Evolutionary conservation across 352 stramenopile species (phyloP), one percentile per base, ranked within the genome.

Genomic region (Pythium apleroticum): DNA sequence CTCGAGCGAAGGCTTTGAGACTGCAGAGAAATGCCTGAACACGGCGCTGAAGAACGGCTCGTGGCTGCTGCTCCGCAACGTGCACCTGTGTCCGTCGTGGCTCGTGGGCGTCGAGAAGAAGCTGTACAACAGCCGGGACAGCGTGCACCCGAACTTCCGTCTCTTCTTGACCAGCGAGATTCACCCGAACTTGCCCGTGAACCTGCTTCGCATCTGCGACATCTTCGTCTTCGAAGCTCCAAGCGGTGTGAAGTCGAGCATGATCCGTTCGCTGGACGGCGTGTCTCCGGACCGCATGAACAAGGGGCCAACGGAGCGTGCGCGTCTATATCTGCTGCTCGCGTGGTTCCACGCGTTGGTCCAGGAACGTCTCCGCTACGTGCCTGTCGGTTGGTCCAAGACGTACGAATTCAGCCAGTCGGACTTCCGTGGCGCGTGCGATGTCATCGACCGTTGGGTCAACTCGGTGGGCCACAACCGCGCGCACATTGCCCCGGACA

Each of bases 111-210:
- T 99, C 19, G 97, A 99, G 65, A 99, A 99, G 76, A 98, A 96
- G 72, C 80, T 99, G 2, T 96, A 97, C 69, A 93, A 88, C 43
- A 80, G 83, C 12, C 85, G 86, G 14, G 84, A 92, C 14, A 81
- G 69, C 41, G 80, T 79, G 17, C 80, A 96, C 45, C 76, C 77
- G 5, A 82, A 80, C 66, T 97, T 97, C 60, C 82, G 89, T 5
- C 69, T 98, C 15, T 99, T 99, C 73, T 83, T 99, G 54, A 99
- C 98, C 0, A 98, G 93, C 66, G 97, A 99, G 74, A 98, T 99
- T 24, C 97, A 96, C 46, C 88, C 96, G 15, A 96, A 93, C 52
- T 76, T 99, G 56, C 98, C 98, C 1, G 92, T 98, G 25, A 98
- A 97, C 56, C 76, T 99, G 4, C 78, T 99, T 20, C 93, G 96